phyloP scores from a whole-genome alignment of 2,329 filamentous ascomycete genomes.

The Aureobasidium melanogenum region DNA sequence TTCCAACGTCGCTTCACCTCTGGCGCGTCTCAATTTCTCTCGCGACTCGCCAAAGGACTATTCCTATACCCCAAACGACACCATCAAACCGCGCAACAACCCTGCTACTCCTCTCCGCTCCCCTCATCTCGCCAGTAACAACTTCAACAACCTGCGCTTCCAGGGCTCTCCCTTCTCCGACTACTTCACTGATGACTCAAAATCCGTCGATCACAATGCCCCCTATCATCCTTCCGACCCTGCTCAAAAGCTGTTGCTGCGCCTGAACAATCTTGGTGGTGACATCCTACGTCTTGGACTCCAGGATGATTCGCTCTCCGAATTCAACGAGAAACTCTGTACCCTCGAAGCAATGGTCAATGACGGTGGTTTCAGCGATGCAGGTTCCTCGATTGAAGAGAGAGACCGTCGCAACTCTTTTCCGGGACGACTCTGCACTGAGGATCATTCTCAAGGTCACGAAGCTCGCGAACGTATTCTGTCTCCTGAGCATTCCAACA shows the following conservation, averaged over 20 bases:
- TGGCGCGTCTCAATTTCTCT: slow-evolving; percentile 12
- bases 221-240: slow-evolving; percentile 18
- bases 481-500: neutral
- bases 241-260: slow-evolving; percentile 27
- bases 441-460: neutral
- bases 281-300: slow-evolving; percentile 25
- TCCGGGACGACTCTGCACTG: neutral
- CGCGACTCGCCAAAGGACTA: slow-evolving; percentile 9
- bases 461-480: neutral
- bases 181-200: slow-evolving; percentile 31
- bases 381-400: neutral
- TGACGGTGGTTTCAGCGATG: neutral
- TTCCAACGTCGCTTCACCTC: slow-evolving; percentile 8
- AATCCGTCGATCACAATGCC: slow-evolving; percentile 18
- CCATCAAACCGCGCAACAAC: slow-evolving; percentile 12
- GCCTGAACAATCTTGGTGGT: slow-evolving; percentile 28
- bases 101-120: slow-evolving; percentile 15
- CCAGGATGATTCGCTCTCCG: neutral
- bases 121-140: slow-evolving; percentile 6
- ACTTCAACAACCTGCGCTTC: slow-evolving; percentile 13
- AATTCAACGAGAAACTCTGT: slow-evolving; percentile 16
- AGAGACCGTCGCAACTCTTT: slow-evolving; percentile 5
- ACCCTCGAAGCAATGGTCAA: slow-evolving; percentile 5
- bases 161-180: slow-evolving; percentile 32
- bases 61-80: slow-evolving; percentile 1